Percentiles rank a stretch among this genome's conserved stretches.
These are phyloP conservation scores for Syzygium syzygioides DNA, from an alignment of 441 rosid species.

Conservation along the genomic window DNA sequence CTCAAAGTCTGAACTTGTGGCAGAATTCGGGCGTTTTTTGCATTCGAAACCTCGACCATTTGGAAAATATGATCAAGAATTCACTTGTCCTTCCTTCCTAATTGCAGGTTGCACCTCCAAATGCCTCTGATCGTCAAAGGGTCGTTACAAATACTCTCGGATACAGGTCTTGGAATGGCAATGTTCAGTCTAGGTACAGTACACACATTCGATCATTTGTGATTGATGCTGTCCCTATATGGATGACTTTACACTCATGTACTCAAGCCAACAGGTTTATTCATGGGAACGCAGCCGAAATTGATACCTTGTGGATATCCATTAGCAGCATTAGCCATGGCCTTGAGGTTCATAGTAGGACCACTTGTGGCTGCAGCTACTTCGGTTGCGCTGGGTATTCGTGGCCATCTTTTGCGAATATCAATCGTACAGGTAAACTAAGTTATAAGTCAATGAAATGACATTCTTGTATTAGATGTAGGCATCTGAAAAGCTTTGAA, in stretches of 20 bases:
- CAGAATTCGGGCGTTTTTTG: neutral
- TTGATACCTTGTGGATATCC: neutral
- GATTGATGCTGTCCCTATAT: neutral
- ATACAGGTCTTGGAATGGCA: constrained; percentile 15
- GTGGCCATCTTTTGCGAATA: constrained; percentile 1
- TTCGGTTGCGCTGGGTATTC: neutral
- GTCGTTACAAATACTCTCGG: neutral
- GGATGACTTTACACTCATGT: neutral
- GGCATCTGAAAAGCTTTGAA: neutral
- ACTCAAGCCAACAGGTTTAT: neutral
- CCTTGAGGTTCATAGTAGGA: constrained; percentile 3
- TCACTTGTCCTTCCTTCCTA: neutral
- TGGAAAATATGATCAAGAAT: neutral
- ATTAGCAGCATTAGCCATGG: neutral
- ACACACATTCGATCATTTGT: neutral
- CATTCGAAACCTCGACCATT: neutral
- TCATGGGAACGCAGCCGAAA: constrained; percentile 6
- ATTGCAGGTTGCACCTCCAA: neutral
- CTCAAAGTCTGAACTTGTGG: neutral
- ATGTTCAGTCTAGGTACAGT: constrained; percentile 4
- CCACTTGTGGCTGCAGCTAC: constrained; percentile 3
- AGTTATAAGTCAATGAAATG: neutral
- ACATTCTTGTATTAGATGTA: neutral
- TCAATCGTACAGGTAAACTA: constrained; percentile 4
- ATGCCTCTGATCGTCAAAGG: neutral